A percentile compares a stretch with the other conserved stretches of the same genome.
Conservation (phyloP, 1,284 basidiomycete genomes). For the Leccinum griseonigrum region DNA sequence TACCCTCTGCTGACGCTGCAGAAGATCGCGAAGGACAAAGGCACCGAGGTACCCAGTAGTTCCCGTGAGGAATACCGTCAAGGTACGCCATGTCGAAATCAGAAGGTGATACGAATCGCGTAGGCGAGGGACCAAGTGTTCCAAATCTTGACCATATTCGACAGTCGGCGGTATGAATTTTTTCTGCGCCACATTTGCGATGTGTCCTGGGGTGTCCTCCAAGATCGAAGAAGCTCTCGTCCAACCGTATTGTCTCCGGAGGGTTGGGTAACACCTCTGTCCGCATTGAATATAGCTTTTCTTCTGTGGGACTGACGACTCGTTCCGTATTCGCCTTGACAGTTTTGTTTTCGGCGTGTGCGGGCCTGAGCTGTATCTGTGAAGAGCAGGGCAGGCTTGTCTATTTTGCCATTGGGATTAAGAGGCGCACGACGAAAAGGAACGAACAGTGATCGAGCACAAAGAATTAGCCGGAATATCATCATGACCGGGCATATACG, state of each 20-base stretch:
- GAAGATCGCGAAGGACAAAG: conserved; percentile 84
- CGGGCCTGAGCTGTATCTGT: conserved; percentile 89
- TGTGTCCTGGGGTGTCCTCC: conserved; percentile 69
- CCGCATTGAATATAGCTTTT: conserved; percentile 84
- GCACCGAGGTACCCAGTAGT: conserved; percentile 97
- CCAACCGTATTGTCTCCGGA: conserved; percentile 75
- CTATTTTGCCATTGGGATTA: conserved; percentile 99
- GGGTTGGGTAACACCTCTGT: conserved; percentile 78
- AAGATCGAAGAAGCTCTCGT: conserved; percentile 98
- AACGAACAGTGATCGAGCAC: conserved; percentile 72
- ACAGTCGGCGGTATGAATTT: conserved; percentile 29
- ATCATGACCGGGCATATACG: conserved; percentile 43
- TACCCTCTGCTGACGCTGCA: conserved; percentile 62
- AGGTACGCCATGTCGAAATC: conserved; percentile 50
- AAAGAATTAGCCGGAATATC: conserved; percentile 11
- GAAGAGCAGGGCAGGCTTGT: conserved; percentile 98
- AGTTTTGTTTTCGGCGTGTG: conserved; percentile 36
- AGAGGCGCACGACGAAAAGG: conserved; percentile 95
- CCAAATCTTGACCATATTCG: conserved; percentile 83
- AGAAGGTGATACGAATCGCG: conserved; percentile 51
- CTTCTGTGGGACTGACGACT: conserved; percentile 69
- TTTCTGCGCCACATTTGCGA: conserved; percentile 20
- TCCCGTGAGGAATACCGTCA: conserved; percentile 93
- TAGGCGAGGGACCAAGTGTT: conserved; percentile 60
- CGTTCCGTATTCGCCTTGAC: conserved; percentile 30